Evolutionary conservation across 192 early-diverging fungal species (phyloP).

Genomic region (Lobosporangium transversale): DNA sequence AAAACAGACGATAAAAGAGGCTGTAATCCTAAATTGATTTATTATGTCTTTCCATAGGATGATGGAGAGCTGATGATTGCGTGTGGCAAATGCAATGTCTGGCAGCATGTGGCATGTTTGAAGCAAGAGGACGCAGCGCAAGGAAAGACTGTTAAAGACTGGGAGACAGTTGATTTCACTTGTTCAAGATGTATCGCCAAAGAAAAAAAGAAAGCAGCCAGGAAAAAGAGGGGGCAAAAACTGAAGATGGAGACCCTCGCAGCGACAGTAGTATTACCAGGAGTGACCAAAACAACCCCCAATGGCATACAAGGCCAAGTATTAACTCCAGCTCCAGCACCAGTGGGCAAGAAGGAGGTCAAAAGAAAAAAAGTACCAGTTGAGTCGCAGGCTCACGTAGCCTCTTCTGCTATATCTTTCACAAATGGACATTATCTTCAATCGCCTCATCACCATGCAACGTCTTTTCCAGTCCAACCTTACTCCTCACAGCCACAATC

Average conservation of each 20-base stretch:
- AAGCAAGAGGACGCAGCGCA: constrained; percentile 47
- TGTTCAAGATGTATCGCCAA: constrained; percentile 57
- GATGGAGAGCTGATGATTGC: constrained; percentile 80
- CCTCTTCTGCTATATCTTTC: not conserved
- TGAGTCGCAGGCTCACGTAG: not conserved
- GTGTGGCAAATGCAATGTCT: constrained; percentile 71
- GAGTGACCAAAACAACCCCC: no score
- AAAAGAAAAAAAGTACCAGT: constrained; percentile 9
- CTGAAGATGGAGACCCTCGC: constrained; percentile 17
- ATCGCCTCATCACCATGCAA: no score
- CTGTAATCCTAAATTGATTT: no score
- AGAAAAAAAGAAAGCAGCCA: constrained; percentile 17
- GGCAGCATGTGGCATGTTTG: constrained; percentile 79
- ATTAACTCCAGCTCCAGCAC: not conserved
- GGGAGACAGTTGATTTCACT: constrained; percentile 60
- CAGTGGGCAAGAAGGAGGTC: not conserved
- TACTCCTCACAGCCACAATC: no score
- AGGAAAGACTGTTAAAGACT: constrained; percentile 39
- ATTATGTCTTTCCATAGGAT: constrained; percentile 42
- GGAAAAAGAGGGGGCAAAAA: constrained; percentile 44
- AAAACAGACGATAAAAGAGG: no score
- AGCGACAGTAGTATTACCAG: no score
- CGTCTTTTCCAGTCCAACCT: no score
- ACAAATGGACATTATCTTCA: constrained; percentile 9
- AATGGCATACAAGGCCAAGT: not conserved